phyloP scores from a whole-genome alignment of 495 filamentous ascomycete species.

The Podospora didyma region DNA sequence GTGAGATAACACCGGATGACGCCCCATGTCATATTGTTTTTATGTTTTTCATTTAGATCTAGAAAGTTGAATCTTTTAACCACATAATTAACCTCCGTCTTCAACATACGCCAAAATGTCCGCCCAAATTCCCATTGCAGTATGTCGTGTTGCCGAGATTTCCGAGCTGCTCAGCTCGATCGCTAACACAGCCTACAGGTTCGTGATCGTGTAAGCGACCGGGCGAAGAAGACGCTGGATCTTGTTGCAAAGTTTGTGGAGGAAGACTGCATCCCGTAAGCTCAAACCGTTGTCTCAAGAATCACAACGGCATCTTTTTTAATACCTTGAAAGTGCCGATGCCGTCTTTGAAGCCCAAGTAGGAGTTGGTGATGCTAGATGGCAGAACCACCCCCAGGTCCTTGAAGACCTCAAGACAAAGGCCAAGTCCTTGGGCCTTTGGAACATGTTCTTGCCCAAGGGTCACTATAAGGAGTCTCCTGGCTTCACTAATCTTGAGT shows the following conservation, averaged over 20 bases:
- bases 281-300: background rate
- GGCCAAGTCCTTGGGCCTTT: slow-evolving; percentile 80
- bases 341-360: slow-evolving; percentile 73
- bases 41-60: slow-evolving; percentile 1
- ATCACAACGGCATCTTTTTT: slow-evolving; percentile 3
- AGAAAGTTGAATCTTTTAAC: background rate
- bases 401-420: slow-evolving; percentile 86
- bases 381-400: slow-evolving; percentile 72
- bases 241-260: slow-evolving; percentile 94
- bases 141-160: slow-evolving; percentile 32
- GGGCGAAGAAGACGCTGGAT: slow-evolving; percentile 62
- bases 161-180: background rate
- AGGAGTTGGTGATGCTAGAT: slow-evolving; percentile 66
- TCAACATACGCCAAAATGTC: slow-evolving; percentile 49
- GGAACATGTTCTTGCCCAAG: slow-evolving; percentile 97
- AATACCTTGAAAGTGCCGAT: slow-evolving; percentile 54
- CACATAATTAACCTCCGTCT: background rate
- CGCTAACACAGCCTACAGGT: slow-evolving; percentile 40
- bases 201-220: slow-evolving; percentile 65
- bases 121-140: slow-evolving; percentile 62
- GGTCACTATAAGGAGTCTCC: slow-evolving; percentile 93
- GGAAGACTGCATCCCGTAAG: slow-evolving; percentile 83
- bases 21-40: background rate
- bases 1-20: too few species aligned
- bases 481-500: slow-evolving; percentile 86